Base-by-base conservation (phyloP, 257 asterid species). In the Scutellaria baicalensis region DNA sequence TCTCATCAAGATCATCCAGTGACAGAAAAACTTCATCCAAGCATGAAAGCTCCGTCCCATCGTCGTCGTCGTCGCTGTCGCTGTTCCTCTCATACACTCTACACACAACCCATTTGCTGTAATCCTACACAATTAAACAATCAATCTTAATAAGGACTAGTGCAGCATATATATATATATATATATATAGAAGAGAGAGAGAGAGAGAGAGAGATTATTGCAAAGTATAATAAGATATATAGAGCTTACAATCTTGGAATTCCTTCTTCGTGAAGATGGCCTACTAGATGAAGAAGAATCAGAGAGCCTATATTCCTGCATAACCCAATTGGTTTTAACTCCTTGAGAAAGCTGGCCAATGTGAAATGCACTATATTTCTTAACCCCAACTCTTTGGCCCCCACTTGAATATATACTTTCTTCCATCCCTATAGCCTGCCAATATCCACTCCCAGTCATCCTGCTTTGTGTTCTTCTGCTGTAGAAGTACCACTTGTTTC, bases 1-100 rank as follows among this genome's bases (percentile, higher is more conserved):
- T 93, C 40, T 93, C 98, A 48, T 90, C 98, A 69, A 88, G 82
- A 84, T 91, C 97, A 64, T 91, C 97, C 7, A 93, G 74, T 8
- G 98, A 90, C 65, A 93, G 75, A 75, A 86, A 93, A 69, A 93
- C 97, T 88, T 93, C 97, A 80, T 90, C 97, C 88, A 93, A 72
- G 81, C 97, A 88, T n/a, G 98, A 93, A 36, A 93, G 98, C 79
- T 87, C 95, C 9, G 86, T 66, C 23, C 91, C 89, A 52, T 80
- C 92, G 3, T 85, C 95, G 3, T 85, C 95, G 43, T 66, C 87
- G 14, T 77, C 82, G 47, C 75, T 70, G 36, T 78, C 85, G 71
- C 68, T 54, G 58, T 72, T 80, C 18, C 68, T 68, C 71, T 93
- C 96, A 59, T 84, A 84, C 75, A 93, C 97, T 64, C 96, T 85